Percentiles rank a stretch among this genome's conserved stretches.
phyloP scores from a whole-genome alignment of 257 asterid species.

The Anisodus acutangulus region DNA sequence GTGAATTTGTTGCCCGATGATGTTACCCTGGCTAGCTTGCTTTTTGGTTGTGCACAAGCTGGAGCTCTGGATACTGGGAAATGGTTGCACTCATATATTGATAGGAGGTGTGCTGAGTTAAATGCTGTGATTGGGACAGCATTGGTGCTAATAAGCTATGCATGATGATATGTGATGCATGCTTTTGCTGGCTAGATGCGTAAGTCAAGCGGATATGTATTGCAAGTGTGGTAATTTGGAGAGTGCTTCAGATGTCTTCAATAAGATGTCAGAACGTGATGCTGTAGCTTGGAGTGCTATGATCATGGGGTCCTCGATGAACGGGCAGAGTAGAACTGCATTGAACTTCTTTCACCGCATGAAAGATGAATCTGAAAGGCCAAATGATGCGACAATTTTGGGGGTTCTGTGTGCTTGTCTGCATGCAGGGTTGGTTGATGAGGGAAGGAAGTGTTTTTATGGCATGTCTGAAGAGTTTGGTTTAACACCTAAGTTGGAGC shows the following conservation, averaged over 20 bases:
- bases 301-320: slow-evolving; percentile 40
- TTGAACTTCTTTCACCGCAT: slow-evolving; percentile 34
- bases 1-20: slow-evolving; percentile 32
- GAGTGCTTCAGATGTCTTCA: slow-evolving; percentile 33
- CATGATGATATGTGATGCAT: no score
- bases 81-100: slow-evolving; percentile 33
- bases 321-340: slow-evolving; percentile 35
- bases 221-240: slow-evolving; percentile 35
- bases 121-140: slow-evolving; percentile 33
- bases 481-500: slow-evolving; percentile 38
- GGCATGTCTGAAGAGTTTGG: slow-evolving; percentile 31
- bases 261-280: slow-evolving; percentile 34
- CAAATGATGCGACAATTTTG: slow-evolving; percentile 37
- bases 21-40: slow-evolving; percentile 32
- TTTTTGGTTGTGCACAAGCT: slow-evolving; percentile 37
- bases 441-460: slow-evolving; percentile 34
- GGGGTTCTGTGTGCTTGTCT: slow-evolving; percentile 41
- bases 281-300: slow-evolving; percentile 38
- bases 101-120: slow-evolving; percentile 26
- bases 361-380: slow-evolving; percentile 34
- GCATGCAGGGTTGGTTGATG: slow-evolving; percentile 39
- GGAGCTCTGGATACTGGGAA: slow-evolving; percentile 37
- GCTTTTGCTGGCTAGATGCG: no score
- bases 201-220: slow-evolving; percentile 24
- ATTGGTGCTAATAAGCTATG: background rate